Evolutionary conservation across 192 early-diverging fungal genomes (phyloP), one percentile per base, ranked within the genome.

Genomic region (Linnemannia elongata): DNA sequence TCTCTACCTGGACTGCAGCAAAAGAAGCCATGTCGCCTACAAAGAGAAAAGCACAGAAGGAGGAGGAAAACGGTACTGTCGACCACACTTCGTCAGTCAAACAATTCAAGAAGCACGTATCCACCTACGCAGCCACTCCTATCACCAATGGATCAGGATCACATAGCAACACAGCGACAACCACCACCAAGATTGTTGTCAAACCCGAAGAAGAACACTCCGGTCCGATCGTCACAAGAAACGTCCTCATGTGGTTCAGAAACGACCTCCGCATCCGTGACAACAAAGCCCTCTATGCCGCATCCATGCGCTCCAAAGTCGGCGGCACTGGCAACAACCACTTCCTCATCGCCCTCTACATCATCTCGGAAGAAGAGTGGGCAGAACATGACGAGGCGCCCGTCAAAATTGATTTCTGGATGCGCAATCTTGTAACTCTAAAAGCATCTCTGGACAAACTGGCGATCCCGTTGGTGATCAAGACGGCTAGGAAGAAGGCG

Each of bases 321-420:
- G 80, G 78, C 2, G 66, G 20, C 30, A 45, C 44, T 13, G 27
- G 41, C 45, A 42, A 52, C 3, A 42, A 52, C 3, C 70, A 63
- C 24, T 74, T 41, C 15, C 30, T 89, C 0, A 78, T 93, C 20
- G 90, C 88, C 0, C n/a, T 94, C 0, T 95, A 87, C 69, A 88
- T 95, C 13, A 76, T 94, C 12, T 91, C 89, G 6, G 84, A 88
- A n/a, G 74, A 72, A n/a, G 93, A 94, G 72, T 93, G 90, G 90
- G 10, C 38, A 33, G 55, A 75, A 3, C 94, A 95, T 68, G 92
- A 93, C 76, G 87, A 90, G 45, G 92, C 93, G 0, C 88, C 92
- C 0, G 77, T 91, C 66, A 88, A 90, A 63, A 89, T 92, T 27
- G 90, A 94, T 74, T 92, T 93, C 76, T 77, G 87, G 69, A 80